Evolutionary conservation across 2,329 filamentous ascomycete genomes (phyloP).

Genomic region (Botrytis fabae): DNA sequence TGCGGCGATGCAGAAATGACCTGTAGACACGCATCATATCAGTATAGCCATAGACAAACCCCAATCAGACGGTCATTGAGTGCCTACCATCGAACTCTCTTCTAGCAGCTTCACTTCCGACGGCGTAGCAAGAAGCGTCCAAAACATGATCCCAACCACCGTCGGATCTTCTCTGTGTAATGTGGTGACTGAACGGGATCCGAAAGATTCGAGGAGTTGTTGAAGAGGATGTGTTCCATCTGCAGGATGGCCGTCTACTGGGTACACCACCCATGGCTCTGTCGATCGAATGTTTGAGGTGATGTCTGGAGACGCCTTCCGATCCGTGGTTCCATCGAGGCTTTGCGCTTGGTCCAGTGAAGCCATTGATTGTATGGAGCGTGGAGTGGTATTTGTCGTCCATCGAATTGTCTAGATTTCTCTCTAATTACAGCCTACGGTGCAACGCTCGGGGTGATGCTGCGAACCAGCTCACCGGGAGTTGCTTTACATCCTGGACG

Average conservation of each 20-base stretch:
- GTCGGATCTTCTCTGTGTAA: rapidly evolving
- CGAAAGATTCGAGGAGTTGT: background rate
- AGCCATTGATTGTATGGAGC: background rate
- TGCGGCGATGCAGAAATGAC: background rate
- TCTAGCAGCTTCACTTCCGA: background rate
- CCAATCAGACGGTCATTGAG: background rate
- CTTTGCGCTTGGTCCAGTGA: background rate
- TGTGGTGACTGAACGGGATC: background rate
- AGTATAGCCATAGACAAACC: background rate
- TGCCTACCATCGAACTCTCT: background rate
- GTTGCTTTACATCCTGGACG: background rate
- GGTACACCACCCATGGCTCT: background rate
- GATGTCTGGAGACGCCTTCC: background rate
- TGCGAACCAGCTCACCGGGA: background rate
- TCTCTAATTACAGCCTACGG: background rate
- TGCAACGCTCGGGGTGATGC: background rate
- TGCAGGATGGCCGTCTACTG: background rate
- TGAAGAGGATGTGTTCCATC: background rate
- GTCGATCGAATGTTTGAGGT: background rate
- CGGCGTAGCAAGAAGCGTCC: background rate
- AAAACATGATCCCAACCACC: background rate
- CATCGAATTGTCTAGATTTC: background rate
- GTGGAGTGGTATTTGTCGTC: background rate
- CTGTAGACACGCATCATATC: background rate
- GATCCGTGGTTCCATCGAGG: background rate